Evolutionary conservation across 1,284 basidiomycete species (phyloP).

Genomic region (Cutaneotrichosporon dermatis): DNA sequence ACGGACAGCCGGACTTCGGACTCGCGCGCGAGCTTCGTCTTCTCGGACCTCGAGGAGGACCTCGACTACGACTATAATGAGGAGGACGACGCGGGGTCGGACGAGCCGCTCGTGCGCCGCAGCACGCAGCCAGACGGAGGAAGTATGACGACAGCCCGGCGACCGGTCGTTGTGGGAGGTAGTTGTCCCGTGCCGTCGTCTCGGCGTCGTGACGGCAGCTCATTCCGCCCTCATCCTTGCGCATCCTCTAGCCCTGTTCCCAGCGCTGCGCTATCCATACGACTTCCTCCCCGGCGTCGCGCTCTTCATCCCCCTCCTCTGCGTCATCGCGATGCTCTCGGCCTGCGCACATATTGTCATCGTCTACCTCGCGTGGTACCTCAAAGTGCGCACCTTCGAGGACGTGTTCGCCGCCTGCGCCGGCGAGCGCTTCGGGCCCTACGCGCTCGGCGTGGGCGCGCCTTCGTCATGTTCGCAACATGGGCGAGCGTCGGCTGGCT

Average conservation of each 20-base stretch:
- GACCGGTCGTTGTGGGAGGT: slow-evolving; percentile 17
- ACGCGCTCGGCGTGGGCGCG: slow-evolving; percentile 39
- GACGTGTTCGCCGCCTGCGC: slow-evolving; percentile 42
- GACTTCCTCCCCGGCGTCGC: slow-evolving; percentile 48
- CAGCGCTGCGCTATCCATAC: slow-evolving; percentile 42
- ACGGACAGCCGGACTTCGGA: background rate
- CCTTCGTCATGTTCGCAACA: slow-evolving; percentile 34
- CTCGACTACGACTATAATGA: slow-evolving; percentile 8
- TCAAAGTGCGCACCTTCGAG: slow-evolving; percentile 46
- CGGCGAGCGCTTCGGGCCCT: slow-evolving; percentile 33
- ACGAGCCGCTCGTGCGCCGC: slow-evolving; percentile 18
- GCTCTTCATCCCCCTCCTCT: slow-evolving; percentile 45
- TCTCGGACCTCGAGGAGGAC: slow-evolving; percentile 7
- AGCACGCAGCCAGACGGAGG: slow-evolving; percentile 5
- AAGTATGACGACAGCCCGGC: slow-evolving; percentile 15
- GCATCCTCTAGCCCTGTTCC: slow-evolving; percentile 46
- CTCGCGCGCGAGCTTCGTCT: background rate
- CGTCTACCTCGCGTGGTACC: slow-evolving; percentile 49
- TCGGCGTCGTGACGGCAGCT: slow-evolving; percentile 27
- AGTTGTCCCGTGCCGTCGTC: background rate
- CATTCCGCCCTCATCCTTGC: slow-evolving; percentile 45
- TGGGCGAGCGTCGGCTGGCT: slow-evolving; percentile 44
- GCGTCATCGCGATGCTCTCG: slow-evolving; percentile 36
- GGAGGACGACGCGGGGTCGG: slow-evolving; percentile 5
- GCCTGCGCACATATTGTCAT: slow-evolving; percentile 48